A percentile compares a stretch with the other conserved stretches of the same genome.
Evolutionary conservation across 306 rosid species (phyloP).

Genomic region (Citrullus mucosospermus): DNA sequence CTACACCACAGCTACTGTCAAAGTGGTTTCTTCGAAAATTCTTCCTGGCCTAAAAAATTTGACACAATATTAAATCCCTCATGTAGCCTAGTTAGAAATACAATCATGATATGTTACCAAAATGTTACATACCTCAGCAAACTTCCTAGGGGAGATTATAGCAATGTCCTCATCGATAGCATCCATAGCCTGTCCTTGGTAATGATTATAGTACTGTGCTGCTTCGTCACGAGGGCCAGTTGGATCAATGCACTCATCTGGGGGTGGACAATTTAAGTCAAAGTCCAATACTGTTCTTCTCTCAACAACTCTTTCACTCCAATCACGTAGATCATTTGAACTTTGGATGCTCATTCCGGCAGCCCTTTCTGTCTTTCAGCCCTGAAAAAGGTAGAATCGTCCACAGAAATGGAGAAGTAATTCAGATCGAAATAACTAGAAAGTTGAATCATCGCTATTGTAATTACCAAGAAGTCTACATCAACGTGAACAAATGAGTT

Average conservation of each 20-base stretch:
- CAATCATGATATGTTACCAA: background rate
- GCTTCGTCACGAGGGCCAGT: background rate
- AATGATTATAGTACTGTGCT: background rate
- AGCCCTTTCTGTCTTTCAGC: background rate
- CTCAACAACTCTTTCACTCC: conserved; percentile 2
- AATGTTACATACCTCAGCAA: conserved; percentile 8
- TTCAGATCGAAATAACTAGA: background rate
- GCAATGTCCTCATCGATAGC: conserved; percentile 2
- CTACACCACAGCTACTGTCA: background rate
- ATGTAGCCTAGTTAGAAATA: background rate
- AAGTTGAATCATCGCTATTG: background rate
- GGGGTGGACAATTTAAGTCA: conserved; percentile 6
- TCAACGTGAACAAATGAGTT: background rate
- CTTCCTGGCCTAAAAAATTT: conserved; percentile 7
- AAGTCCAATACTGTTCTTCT: background rate
- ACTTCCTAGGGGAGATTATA: conserved; percentile 5
- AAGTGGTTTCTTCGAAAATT: conserved; percentile 5
- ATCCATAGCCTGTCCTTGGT: background rate
- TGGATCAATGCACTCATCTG: conserved; percentile 2
- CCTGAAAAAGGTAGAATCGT: background rate
- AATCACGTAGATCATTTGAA: background rate
- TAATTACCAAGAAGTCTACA: background rate
- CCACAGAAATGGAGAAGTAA: background rate
- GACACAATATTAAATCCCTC: background rate
- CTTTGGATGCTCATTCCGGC: conserved; percentile 5